Conservation (phyloP, 208 protist genomes). For the Acanthamoeba castellanii region DNA sequence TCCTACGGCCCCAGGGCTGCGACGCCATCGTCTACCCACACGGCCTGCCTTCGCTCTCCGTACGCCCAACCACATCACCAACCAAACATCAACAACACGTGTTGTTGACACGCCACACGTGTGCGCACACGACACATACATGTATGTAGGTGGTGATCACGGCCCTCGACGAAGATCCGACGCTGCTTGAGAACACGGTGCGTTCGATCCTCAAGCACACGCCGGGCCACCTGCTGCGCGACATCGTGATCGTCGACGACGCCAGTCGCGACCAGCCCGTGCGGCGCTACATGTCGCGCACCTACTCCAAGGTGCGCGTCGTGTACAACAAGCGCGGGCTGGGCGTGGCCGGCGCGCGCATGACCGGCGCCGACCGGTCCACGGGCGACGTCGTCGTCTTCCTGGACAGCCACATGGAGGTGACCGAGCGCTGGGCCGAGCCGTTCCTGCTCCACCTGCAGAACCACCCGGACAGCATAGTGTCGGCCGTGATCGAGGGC, state of each 20-base stretch:
- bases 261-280: conserved; percentile 49
- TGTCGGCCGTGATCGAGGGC: conserved; percentile 8
- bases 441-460: conserved; percentile 14
- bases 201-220: conserved; percentile 43
- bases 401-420: conserved; percentile 42
- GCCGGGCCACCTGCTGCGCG: conserved; percentile 26
- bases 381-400: neutral
- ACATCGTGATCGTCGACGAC: conserved; percentile 42
- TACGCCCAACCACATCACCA: neutral
- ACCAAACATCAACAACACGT: neutral
- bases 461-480: conserved; percentile 21
- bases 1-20: neutral
- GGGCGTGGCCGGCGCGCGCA: conserved; percentile 43
- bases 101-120: neutral
- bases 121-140: neutral
- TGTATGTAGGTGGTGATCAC: conserved; percentile 39
- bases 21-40: neutral
- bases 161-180: conserved; percentile 21
- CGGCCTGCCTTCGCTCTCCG: neutral
- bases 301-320: conserved; percentile 41
- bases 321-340: conserved; percentile 36
- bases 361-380: neutral
- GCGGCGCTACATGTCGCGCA: conserved; percentile 38
- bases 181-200: conserved; percentile 22
- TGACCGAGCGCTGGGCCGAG: conserved; percentile 42